Evolutionary conservation across 306 rosid species (phyloP), one percentile per base, ranked within the genome.

Genomic region (Rosa rugosa): DNA sequence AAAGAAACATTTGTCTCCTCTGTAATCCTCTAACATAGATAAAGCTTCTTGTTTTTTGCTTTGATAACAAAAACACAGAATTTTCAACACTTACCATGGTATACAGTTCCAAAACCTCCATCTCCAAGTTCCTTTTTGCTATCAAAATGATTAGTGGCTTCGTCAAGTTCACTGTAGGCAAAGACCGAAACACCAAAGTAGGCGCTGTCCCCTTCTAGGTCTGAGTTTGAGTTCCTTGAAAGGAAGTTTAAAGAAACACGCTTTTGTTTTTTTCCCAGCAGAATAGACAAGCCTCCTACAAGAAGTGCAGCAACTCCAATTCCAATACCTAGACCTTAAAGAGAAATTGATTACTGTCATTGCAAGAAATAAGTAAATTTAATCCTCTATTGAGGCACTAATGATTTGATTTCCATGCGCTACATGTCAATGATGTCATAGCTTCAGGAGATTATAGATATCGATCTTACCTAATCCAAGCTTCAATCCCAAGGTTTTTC

Each of bases 91-190:
- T 62, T 72, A 93, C 97, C 96, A 42, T 84, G 65, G 75, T 89
- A 90, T 18, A 91, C 97, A 9, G 78, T 78, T 71, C 90, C 94
- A 16, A 90, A 90, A 31, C 97, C 97, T 38, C 97, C 97, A 1
- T 85, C 90, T 79, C 97, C 94, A 0, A 91, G 90, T 53, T 84
- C 83, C 72, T 34, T 86, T 18, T 75, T 77, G n/a, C 5, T 41
- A 42, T 86, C 78, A 20, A 91, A 89, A 45, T 85, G 82, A 69
- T 89, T 79, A 0, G 97, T 90, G 22, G 94, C 92, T 72, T 79
- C 84, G 79, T 80, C 83, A n/a, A 92, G 92, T 70, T 90, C 94
- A 2, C 11, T 67, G 34, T 90, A 88, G 14, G 91, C 77, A 77
- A 90, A 87, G 49, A 90, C 72, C 1, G 86, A 87, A 23, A 88